Evolutionary conservation across 495 filamentous ascomycete genomes (phyloP).

Genomic region (Penicillium turbatum): DNA sequence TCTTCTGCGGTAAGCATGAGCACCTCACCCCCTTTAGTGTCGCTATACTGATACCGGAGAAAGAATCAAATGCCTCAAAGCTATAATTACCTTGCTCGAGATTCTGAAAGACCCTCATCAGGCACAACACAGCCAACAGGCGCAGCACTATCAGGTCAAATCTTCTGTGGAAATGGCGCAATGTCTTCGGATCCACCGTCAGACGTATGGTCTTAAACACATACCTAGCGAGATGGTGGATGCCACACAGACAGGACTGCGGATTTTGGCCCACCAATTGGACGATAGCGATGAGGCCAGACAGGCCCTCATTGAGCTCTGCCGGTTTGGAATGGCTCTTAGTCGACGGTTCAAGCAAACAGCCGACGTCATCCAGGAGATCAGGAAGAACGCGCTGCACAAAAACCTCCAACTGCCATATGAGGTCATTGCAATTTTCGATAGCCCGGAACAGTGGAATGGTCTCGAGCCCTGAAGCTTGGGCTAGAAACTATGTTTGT

Average conservation of each 20-base stretch:
- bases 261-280: slow-evolving; percentile 24
- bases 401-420: slow-evolving; percentile 24
- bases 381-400: slow-evolving; percentile 18
- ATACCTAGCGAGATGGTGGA: slow-evolving; percentile 34
- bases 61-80: slow-evolving; percentile 32
- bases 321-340: slow-evolving; percentile 28
- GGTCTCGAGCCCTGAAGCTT: not conserved
- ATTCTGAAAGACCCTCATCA: slow-evolving; percentile 20
- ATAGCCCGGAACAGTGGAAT: slow-evolving; percentile 10
- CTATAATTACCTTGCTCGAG: slow-evolving; percentile 24
- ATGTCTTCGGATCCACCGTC: slow-evolving; percentile 29
- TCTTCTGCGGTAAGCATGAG: slow-evolving; percentile 33
- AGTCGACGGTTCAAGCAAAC: slow-evolving; percentile 26
- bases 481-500: not conserved
- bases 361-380: slow-evolving; percentile 23
- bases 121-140: slow-evolving; percentile 15
- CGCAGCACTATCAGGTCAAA: slow-evolving; percentile 16
- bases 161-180: slow-evolving; percentile 31
- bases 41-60: slow-evolving; percentile 6
- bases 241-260: slow-evolving; percentile 26
- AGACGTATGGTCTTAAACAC: slow-evolving; percentile 31
- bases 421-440: slow-evolving; percentile 25
- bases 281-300: slow-evolving; percentile 19
- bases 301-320: slow-evolving; percentile 33
- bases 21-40: not conserved